Evolutionary conservation across 192 early-diverging fungal species (phyloP).

Genomic region (Coemansia sp.): DNA sequence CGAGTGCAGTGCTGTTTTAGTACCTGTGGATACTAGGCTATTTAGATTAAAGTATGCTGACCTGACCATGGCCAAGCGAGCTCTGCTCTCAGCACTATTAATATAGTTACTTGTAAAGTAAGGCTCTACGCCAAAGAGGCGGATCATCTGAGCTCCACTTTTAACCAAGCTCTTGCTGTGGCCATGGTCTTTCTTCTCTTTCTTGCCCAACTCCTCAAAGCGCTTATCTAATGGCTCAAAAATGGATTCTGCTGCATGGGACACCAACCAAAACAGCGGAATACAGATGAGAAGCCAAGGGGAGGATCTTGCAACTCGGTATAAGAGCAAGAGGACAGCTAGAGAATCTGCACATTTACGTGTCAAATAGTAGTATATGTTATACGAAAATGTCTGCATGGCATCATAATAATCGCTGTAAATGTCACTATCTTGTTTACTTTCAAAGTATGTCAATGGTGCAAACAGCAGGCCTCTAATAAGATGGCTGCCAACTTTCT

Average conservation of each 20-base stretch:
- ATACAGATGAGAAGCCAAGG: not conserved
- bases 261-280: not conserved
- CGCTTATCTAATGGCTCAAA: not conserved
- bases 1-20: not conserved
- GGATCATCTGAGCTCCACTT: conserved; percentile 55
- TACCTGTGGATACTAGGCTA: not conserved
- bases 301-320: not conserved
- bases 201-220: not conserved
- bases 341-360: not conserved
- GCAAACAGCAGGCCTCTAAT: conserved; percentile 5
- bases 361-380: not conserved
- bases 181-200: not conserved
- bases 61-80: conserved; percentile 13
- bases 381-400: not conserved
- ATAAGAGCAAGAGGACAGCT: not conserved
- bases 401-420: not conserved
- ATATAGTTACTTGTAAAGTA: conserved; percentile 59
- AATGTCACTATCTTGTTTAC: not conserved
- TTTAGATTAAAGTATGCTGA: not conserved
- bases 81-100: conserved; percentile 60
- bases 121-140: conserved; percentile 59
- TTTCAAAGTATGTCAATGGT: conserved; percentile 9
- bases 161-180: not conserved
- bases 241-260: not conserved
- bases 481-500: not conserved